A percentile compares a stretch with the other conserved stretches of the same genome.
These are phyloP conservation scores for Pythium vanterpoolii DNA, from an alignment of 352 stramenopile genomes.

Conservation along the genomic window DNA sequence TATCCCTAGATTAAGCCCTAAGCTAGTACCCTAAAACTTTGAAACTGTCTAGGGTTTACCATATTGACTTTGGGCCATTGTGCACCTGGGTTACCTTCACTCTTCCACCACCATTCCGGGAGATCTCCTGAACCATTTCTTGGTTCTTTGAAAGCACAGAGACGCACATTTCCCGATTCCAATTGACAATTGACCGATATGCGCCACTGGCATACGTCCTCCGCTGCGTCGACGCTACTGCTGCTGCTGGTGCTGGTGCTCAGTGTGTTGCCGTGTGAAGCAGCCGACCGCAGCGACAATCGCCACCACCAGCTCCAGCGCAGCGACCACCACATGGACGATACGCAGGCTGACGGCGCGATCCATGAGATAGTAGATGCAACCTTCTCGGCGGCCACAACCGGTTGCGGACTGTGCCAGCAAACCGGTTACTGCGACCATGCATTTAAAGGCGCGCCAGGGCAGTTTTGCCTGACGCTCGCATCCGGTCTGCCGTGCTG, in stretches of 20 bases:
- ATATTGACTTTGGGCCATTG: background rate
- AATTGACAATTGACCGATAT: background rate
- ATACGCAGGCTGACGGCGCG: background rate
- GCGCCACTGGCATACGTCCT: background rate
- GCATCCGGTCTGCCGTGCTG: constrained; percentile 55
- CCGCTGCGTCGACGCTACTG: background rate
- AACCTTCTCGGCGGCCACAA: constrained; percentile 43
- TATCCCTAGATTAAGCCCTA: too few species aligned
- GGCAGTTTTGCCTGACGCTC: constrained; percentile 65
- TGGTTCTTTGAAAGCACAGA: background rate
- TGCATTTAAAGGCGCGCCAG: constrained; percentile 50
- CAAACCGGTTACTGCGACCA: constrained; percentile 57
- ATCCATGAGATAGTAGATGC: constrained; percentile 33
- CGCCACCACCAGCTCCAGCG: background rate
- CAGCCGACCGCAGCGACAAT: background rate
- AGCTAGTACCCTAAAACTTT: too few species aligned
- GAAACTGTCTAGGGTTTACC: background rate
- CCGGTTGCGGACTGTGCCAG: constrained; percentile 59
- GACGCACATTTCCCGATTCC: background rate
- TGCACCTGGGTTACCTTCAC: background rate
- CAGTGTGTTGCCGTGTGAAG: background rate
- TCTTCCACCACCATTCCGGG: background rate
- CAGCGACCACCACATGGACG: background rate
- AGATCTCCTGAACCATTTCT: too few species aligned
- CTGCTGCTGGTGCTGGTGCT: background rate